Base-by-base conservation (phyloP, 2,329 filamentous ascomycete genomes). In the Cyanodermella asteris region DNA sequence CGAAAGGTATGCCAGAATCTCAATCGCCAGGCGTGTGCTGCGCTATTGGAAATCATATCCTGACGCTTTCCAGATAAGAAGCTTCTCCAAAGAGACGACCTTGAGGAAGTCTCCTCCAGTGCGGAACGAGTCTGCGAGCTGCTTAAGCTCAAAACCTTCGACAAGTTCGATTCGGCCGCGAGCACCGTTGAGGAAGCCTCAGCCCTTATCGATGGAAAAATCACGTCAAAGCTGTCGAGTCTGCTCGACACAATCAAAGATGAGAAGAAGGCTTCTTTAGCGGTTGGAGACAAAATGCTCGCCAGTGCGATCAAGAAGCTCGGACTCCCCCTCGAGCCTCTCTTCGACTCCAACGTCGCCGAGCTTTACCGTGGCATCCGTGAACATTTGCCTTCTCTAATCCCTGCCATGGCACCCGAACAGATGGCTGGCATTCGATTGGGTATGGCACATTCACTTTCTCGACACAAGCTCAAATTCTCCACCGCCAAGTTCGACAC, bases 401-500 rank as follows among this genome's bases (percentile, higher is more conserved):
- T 97, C 38, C 82, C 87, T 33, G 82, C 80, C 26, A 67, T 97
- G 33, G 59, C 74, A 24, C 71, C 78, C 26, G 66, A 80, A 43
- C 84, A 87, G 46, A 69, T 94, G 45, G 74, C 80, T 45, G 87
- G 81, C 41, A 94, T 94, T 76, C 73, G 78, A 13, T 66, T 97
- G 31, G 87, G 87, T 68, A 72, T 97, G 25, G 91, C 84, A 18
- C 87, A 97, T 58, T 93, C 82, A 28, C 72, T 97, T 43, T 91
- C 84, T 23, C 73, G 82, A 35, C 82, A 97, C 59, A 94, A 91
- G 64, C 70, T 97, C 45, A 93, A 93, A 61, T 97, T 97, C 56
- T 91, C 80, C 6, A 75, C 84, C 29, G 82, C 97, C 47, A 97
- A 97, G 63, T 84, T 97, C 38, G 87, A 97, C 47, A 87, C 87